Conservation (phyloP, 2,329 filamentous ascomycete genomes). For the Xylaria sp. region DNA sequence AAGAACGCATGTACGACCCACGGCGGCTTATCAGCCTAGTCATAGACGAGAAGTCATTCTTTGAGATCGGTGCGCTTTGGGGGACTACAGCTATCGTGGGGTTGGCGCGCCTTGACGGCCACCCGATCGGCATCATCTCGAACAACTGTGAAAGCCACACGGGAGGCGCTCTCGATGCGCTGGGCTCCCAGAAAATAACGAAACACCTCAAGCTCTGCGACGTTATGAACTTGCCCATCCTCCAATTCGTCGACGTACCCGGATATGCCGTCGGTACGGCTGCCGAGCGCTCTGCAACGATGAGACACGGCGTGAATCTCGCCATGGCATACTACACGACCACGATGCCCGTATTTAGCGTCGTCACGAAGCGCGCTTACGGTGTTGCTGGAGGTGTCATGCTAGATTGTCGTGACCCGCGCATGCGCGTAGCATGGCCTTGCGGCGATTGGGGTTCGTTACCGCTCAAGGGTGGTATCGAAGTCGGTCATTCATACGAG, state of each 20-base stretch:
- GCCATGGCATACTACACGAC: slow-evolving; percentile 37
- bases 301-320: slow-evolving; percentile 36
- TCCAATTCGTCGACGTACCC: slow-evolving; percentile 37
- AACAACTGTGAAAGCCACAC: slow-evolving; percentile 38
- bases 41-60: slow-evolving; percentile 33
- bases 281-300: slow-evolving; percentile 35
- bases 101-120: slow-evolving; percentile 32
- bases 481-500: slow-evolving; percentile 34
- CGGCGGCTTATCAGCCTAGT: slow-evolving; percentile 28
- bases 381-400: slow-evolving; percentile 35
- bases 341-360: slow-evolving; percentile 34
- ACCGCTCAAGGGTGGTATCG: slow-evolving; percentile 36
- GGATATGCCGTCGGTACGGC: slow-evolving; percentile 37
- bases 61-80: slow-evolving; percentile 37
- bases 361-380: slow-evolving; percentile 34
- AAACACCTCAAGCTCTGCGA: slow-evolving; percentile 38
- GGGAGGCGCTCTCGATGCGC: slow-evolving; percentile 36
- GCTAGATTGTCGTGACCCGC: slow-evolving; percentile 37
- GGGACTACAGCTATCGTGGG: slow-evolving; percentile 36
- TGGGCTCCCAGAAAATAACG: slow-evolving; percentile 35
- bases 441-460: slow-evolving; percentile 38
- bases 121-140: slow-evolving; percentile 30
- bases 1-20: slow-evolving; percentile 37
- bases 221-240: slow-evolving; percentile 35
- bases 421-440: slow-evolving; percentile 38